These are phyloP conservation scores for Plectosphaerella plurivora DNA, from an alignment of 2,329 filamentous ascomycete species.

Conservation along the genomic window DNA sequence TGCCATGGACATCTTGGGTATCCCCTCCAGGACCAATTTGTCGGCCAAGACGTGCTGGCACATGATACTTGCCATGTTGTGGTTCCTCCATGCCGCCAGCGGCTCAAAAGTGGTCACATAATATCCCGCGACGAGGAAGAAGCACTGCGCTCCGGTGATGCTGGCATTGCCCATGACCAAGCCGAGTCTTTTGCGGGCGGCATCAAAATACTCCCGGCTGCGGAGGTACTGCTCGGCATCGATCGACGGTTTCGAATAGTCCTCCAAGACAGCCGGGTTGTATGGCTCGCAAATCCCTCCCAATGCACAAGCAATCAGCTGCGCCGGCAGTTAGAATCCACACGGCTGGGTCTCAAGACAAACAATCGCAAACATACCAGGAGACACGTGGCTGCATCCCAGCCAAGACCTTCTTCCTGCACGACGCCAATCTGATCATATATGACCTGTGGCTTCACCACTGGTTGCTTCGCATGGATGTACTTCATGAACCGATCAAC, in stretches of 20 bases:
- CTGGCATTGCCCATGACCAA: conserved; percentile 4
- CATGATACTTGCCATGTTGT: background rate
- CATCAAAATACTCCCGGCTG: too few relatives aligned
- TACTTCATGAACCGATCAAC: too few relatives aligned
- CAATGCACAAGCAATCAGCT: background rate
- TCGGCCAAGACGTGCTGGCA: conserved; percentile 9
- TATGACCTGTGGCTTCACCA: too few relatives aligned
- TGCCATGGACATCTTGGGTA: too few relatives aligned
- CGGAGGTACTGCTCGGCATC: too few relatives aligned
- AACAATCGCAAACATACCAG: conserved; percentile 5
- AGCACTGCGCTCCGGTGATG: conserved; percentile 11
- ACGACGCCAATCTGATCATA: too few relatives aligned
- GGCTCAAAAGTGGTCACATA: conserved; percentile 13
- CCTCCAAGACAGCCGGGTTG: conserved; percentile 12
- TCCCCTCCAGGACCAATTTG: background rate
- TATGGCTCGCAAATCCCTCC: conserved; percentile 6
- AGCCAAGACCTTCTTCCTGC: conserved; percentile 8
- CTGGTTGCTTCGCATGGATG: too few relatives aligned
- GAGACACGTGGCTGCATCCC: conserved; percentile 12
- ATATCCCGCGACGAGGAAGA: conserved; percentile 12
- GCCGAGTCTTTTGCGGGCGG: background rate
- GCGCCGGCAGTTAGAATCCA: background rate
- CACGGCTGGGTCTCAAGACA: background rate
- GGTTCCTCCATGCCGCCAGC: conserved; percentile 11
- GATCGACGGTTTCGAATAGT: background rate